These are phyloP conservation scores for Yamadazyma ubonensis DNA, from an alignment of 805 yeast genomes.

Conservation along the genomic window DNA sequence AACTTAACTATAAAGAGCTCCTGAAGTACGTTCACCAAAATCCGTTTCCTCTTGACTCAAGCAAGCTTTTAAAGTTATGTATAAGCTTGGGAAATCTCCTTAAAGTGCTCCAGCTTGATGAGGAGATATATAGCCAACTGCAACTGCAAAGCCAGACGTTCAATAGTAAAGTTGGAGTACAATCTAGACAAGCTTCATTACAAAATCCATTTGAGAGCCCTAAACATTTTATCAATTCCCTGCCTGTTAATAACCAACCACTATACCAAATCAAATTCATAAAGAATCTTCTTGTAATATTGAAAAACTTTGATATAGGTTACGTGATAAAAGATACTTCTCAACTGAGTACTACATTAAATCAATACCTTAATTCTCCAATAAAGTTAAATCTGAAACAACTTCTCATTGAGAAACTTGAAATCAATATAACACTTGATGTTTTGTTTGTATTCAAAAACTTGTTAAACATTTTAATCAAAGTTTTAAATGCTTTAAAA, in stretches of 20 bases:
- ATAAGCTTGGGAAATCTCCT: slow-evolving; percentile 43
- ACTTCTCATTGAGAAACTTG: slow-evolving; percentile 43
- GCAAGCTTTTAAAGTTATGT: slow-evolving; percentile 39
- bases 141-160: slow-evolving; percentile 8
- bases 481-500: slow-evolving; percentile 26
- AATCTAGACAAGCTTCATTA: slow-evolving; percentile 3
- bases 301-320: slow-evolving; percentile 44
- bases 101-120: slow-evolving; percentile 35
- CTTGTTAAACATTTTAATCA: slow-evolving; percentile 28
- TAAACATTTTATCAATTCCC: slow-evolving; percentile 15
- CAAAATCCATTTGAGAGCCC: slow-evolving; percentile 16
- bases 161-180: not conserved
- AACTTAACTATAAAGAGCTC: slow-evolving; percentile 24
- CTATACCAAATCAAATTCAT: slow-evolving; percentile 34
- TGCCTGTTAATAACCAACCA: slow-evolving; percentile 21
- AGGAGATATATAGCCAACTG: slow-evolving; percentile 28
- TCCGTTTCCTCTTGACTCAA: slow-evolving; percentile 35
- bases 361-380: slow-evolving; percentile 30
- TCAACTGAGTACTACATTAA: slow-evolving; percentile 12
- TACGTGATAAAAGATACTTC: slow-evolving; percentile 9
- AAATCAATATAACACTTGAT: slow-evolving; percentile 42
- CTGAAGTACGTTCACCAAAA: slow-evolving; percentile 6
- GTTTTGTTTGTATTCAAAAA: slow-evolving; percentile 38
- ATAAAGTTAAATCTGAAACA: slow-evolving; percentile 40
- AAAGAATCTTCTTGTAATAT: slow-evolving; percentile 29